Evolutionary conservation across 371 early-diverging fungal species (phyloP), one percentile per base, ranked within the genome.

Genomic region (Syncephalastrum contaminatum): DNA sequence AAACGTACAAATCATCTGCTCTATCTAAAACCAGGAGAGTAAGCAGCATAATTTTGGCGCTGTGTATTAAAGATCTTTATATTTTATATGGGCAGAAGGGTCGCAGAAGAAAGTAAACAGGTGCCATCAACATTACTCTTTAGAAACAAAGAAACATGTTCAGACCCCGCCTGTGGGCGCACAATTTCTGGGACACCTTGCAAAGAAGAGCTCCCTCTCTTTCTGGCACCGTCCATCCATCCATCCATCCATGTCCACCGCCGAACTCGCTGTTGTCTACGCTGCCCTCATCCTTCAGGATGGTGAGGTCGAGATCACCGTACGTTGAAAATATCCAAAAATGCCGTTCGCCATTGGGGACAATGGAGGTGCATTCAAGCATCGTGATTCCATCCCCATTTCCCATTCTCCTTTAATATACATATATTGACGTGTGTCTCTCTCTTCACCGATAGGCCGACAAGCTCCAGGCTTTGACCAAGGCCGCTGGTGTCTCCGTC

Each of bases 261-360:
- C 87, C 77, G 96, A 96, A 86, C 87, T 88, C 70, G 97, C 97
- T 77, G 85, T 93, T 80, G 90, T 88, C 64, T 97, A 96, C 90
- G 96, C 98, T 63, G 89, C 98, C 58, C 92, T 98, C 76, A 96
- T 97, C 89, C 95, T 98, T 75, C 87, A 92, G 81, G 98, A 97
- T 81, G 98, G 94, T 78, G 86, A 89, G 71, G 81, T 95, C 79
- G 97, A 92, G 67, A 91, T 97, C 88, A 91, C 96, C 63, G 96
- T 95, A 87, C 80, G 91, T 85, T 39, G 24, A 14, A 3, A 1
- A 27, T 30, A 50, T 36, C 18, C 3, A 30, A 50, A 19, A 36
- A 50, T 13, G 4, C 30, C 30, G 18, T 12, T 27, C 18, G 27
- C 24, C 10, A 24, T 10, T 8, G 22, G 50, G 3, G 25, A 14